phyloP scores from a whole-genome alignment of 2,329 filamentous ascomycete genomes.

The Xylaria sp. region DNA sequence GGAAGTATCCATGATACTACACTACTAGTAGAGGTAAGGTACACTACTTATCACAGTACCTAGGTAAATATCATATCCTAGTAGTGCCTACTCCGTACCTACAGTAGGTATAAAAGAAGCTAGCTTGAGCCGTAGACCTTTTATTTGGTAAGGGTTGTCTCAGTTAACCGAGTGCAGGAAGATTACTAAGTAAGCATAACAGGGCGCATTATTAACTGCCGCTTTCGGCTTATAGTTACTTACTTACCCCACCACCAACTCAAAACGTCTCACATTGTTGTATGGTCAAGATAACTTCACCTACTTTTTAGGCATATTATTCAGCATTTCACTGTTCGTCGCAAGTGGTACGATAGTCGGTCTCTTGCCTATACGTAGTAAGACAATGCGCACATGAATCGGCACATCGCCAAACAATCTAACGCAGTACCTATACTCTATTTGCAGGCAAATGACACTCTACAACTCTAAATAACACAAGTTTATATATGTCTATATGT shows the following conservation, averaged over 20 bases:
- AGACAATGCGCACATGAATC: not conserved
- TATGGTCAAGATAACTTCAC: constrained; percentile 1
- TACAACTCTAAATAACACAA: too few relatives aligned
- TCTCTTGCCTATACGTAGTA: not conserved
- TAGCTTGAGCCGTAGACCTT: not conserved
- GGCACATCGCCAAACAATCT: too few relatives aligned
- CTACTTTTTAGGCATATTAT: not conserved
- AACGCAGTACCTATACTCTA: too few relatives aligned
- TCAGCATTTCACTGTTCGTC: not conserved
- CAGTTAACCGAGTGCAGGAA: constrained; percentile 6
- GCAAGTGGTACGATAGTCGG: not conserved
- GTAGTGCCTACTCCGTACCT: too few relatives aligned
- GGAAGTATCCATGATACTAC: too few relatives aligned
- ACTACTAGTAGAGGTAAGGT: too few relatives aligned
- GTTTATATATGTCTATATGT: too few relatives aligned
- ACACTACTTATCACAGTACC: too few relatives aligned
- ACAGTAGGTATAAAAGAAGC: not conserved
- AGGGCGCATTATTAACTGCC: constrained; percentile 22
- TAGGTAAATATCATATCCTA: too few relatives aligned
- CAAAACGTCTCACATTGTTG: not conserved
- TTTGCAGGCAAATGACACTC: too few relatives aligned
- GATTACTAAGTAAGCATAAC: constrained; percentile 25
- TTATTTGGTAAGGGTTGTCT: constrained; percentile 8
- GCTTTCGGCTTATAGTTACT: constrained; percentile 5
- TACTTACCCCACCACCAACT: not conserved